Evolutionary conservation across 768 basidiomycete genomes (phyloP), one percentile per base, ranked within the genome.

Genomic region (Lactarius quietus): DNA sequence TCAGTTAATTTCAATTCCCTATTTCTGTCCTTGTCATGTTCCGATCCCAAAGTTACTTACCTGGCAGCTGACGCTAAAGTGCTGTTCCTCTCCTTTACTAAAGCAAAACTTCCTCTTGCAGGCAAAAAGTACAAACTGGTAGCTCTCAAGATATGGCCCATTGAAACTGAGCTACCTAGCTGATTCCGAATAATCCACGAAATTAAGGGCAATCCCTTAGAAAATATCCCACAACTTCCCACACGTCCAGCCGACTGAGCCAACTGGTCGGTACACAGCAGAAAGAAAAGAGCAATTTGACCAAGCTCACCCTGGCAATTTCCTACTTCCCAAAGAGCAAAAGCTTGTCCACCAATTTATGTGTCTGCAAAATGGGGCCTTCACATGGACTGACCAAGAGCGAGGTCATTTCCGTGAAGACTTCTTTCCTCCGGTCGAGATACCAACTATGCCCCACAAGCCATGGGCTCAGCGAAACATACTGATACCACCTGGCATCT

Each of bases 101-200:
- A n/a, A n/a, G n/a, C n/a, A n/a, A n/a, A n/a, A n/a, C n/a, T n/a
- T n/a, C n/a, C n/a, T n/a, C n/a, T 35, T 10, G 35, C 35, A 4
- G 35, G 35, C n/a, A 60, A 60, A 33, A 76, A 75, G 61, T 78
- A 76, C 66, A 78, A 78, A 54, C 71, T 70, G 6, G 76, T 77
- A 0, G 75, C 68, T 0, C 28, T 65, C 14, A 75, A 76, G 55
- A 70, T 76, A 1, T 64, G 61, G 48, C 75, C 76, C 0, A 69
- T 76, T 0, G 51, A 71, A 9, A 65, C 68, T 2, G 60, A 61
- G 1, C 55, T 74, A 35, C 73, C 72, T 1, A 69, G 73, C 5
- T 41, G 72, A 23, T 76, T 72, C 51, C 35, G 74, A 5, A 74
- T 76, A 3, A 58, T 63, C 0, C 60, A 74, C 20, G 60, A 74